Conservation (phyloP, 176 grass and related monocot genomes). For the Ampelocalamus luodianensis region DNA sequence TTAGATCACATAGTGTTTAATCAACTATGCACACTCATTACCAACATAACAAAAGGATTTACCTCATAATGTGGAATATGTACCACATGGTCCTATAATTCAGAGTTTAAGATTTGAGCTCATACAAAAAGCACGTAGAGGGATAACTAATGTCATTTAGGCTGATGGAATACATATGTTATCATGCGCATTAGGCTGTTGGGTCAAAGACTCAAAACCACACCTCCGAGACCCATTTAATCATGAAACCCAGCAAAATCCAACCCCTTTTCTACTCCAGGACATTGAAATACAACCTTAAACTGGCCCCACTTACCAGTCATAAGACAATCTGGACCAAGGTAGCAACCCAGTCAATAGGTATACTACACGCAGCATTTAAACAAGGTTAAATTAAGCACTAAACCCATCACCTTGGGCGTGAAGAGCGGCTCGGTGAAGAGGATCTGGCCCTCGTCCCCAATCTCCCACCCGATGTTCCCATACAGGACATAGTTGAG, state of each 20-base stretch:
- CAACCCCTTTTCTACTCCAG: neutral
- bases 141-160: neutral
- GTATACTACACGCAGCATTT: neutral
- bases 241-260: neutral
- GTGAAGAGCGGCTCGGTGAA: slow-evolving; percentile 92
- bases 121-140: neutral
- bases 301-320: neutral
- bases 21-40: neutral
- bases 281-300: neutral
- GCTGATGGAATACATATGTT: neutral
- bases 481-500: slow-evolving; percentile 83
- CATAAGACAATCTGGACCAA: neutral
- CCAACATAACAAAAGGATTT: neutral
- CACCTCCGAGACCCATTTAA: neutral
- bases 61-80: neutral
- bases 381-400: neutral
- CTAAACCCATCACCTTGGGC: slow-evolving; percentile 61
- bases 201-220: neutral
- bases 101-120: neutral
- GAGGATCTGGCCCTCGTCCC: slow-evolving; percentile 96
- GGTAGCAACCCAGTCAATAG: neutral
- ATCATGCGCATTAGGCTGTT: neutral
- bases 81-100: slow-evolving; percentile 9
- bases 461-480: slow-evolving; percentile 95
- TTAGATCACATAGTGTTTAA: neutral